A percentile compares a stretch with the other conserved stretches of the same genome.
Evolutionary conservation across 495 filamentous ascomycete genomes (phyloP).

Genomic region (Penicillium manginii): DNA sequence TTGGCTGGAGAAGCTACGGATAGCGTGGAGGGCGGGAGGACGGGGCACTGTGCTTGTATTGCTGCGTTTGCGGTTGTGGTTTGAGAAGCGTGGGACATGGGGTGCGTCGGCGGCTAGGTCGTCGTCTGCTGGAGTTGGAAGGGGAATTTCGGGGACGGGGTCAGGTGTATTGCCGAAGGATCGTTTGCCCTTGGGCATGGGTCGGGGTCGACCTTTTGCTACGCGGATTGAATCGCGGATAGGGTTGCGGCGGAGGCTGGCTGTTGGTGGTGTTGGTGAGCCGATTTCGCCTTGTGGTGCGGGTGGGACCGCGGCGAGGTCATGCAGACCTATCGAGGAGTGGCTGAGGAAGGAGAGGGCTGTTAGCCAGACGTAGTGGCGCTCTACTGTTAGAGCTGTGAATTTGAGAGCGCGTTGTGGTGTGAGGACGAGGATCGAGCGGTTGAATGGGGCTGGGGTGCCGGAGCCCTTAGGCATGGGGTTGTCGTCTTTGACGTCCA

Average conservation of each 20-base stretch:
- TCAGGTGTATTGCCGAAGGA: slow-evolving; percentile 39
- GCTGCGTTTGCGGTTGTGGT: slow-evolving; percentile 80
- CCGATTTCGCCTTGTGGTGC: slow-evolving; percentile 53
- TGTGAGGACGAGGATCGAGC: slow-evolving; percentile 93
- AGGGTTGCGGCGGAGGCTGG: slow-evolving; percentile 59
- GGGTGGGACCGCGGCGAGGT: slow-evolving; percentile 61
- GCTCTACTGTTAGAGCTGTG: slow-evolving; percentile 78
- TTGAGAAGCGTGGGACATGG: slow-evolving; percentile 74
- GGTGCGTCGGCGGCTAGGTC: slow-evolving; percentile 72
- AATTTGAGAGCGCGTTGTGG: slow-evolving; percentile 95
- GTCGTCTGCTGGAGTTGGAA: slow-evolving; percentile 26
- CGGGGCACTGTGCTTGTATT: slow-evolving; percentile 82
- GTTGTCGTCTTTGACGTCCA: slow-evolving; percentile 96
- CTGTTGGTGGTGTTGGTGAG: slow-evolving; percentile 38
- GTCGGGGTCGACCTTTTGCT: slow-evolving; percentile 76
- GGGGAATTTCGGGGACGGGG: slow-evolving; percentile 41
- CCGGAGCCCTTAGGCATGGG: slow-evolving; percentile 74
- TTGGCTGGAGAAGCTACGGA: slow-evolving; percentile 75
- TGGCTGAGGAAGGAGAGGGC: slow-evolving; percentile 93
- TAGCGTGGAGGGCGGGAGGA: slow-evolving; percentile 57
- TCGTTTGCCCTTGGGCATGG: slow-evolving; percentile 45
- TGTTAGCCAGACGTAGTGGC: slow-evolving; percentile 94
- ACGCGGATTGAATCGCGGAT: slow-evolving; percentile 91
- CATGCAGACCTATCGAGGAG: slow-evolving; percentile 73
- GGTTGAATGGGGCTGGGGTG: slow-evolving; percentile 69